A percentile compares a stretch with the other conserved stretches of the same genome.
Conservation (phyloP, 2,329 filamentous ascomycete genomes). For the Pseudonectria foliicola region DNA sequence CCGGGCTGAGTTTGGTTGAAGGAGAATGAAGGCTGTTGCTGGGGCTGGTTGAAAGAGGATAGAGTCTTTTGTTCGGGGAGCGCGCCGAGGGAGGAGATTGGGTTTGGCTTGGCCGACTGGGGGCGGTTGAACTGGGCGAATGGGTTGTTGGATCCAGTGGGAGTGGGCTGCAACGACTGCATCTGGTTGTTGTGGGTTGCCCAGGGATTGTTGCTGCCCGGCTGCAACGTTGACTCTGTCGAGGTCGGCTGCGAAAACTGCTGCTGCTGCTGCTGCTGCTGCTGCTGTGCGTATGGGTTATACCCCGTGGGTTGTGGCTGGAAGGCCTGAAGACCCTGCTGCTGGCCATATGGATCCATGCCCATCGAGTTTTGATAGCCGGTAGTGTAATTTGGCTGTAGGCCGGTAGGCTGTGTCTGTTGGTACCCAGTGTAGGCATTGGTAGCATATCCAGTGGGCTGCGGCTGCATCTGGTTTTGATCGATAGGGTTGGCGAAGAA, state of each 20-base stretch:
- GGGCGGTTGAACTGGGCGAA: slow-evolving; percentile 72
- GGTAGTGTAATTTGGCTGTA: slow-evolving; percentile 54
- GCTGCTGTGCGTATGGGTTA: slow-evolving; percentile 44
- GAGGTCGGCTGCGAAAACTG: slow-evolving; percentile 33
- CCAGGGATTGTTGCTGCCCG: slow-evolving; percentile 95
- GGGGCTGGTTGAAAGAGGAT: slow-evolving; percentile 47
- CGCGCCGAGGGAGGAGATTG: slow-evolving; percentile 64
- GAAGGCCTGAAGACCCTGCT: slow-evolving; percentile 35
- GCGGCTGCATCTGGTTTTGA: slow-evolving; percentile 62
- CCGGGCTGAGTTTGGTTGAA: slow-evolving; percentile 24
- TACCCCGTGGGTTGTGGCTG: slow-evolving; percentile 47
- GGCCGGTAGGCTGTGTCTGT: slow-evolving; percentile 41
- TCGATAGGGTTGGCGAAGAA: slow-evolving; percentile 96
- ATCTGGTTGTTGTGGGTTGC: slow-evolving; percentile 53
- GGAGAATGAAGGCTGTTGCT: slow-evolving; percentile 26
- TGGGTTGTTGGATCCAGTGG: slow-evolving; percentile 95
- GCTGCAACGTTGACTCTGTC: slow-evolving; percentile 57
- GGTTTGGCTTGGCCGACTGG: slow-evolving; percentile 42
- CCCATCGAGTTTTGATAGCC: slow-evolving; percentile 64
- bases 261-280: slow-evolving; percentile 32
- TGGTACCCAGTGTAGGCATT: slow-evolving; percentile 50
- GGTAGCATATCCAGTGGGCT: slow-evolving; percentile 67
- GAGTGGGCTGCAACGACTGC: slow-evolving; percentile 65
- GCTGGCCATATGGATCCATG: slow-evolving; percentile 61
- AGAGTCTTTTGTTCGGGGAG: slow-evolving; percentile 81